These are phyloP conservation scores for Pharus latifolius DNA, from an alignment of 176 grass and related monocot species.

Conservation along the genomic window DNA sequence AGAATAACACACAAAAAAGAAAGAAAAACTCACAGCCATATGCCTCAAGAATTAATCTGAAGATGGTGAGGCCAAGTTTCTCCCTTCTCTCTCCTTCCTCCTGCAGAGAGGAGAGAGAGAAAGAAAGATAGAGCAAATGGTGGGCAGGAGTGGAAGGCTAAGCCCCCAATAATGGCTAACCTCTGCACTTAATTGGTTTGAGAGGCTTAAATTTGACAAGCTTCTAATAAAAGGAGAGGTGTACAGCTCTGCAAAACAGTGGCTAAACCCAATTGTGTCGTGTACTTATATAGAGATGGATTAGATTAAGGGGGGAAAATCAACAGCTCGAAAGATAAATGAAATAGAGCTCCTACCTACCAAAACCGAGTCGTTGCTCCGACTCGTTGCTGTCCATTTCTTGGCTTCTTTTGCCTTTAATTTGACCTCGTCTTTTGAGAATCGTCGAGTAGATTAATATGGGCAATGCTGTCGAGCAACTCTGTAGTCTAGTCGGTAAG, in stretches of 20 bases:
- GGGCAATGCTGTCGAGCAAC: not conserved
- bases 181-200: not conserved
- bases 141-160: not conserved
- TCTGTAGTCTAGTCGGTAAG: no score
- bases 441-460: not conserved
- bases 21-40: slow-evolving; percentile 38
- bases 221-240: slow-evolving; percentile 19
- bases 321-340: not conserved
- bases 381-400: not conserved
- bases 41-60: not conserved
- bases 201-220: slow-evolving; percentile 22
- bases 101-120: slow-evolving; percentile 4
- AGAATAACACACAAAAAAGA: not conserved
- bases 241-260: slow-evolving; percentile 26
- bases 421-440: not conserved
- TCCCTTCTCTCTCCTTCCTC: slow-evolving; percentile 2
- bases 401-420: no score
- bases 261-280: not conserved
- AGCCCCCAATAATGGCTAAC: not conserved
- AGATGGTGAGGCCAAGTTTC: not conserved
- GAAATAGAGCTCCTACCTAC: not conserved
- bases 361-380: not conserved
- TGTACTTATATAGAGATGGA: not conserved
- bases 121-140: not conserved
- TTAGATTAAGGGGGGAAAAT: no score